Conservation (phyloP, 2,329 filamentous ascomycete species). For the Stylonectria norvegica region DNA sequence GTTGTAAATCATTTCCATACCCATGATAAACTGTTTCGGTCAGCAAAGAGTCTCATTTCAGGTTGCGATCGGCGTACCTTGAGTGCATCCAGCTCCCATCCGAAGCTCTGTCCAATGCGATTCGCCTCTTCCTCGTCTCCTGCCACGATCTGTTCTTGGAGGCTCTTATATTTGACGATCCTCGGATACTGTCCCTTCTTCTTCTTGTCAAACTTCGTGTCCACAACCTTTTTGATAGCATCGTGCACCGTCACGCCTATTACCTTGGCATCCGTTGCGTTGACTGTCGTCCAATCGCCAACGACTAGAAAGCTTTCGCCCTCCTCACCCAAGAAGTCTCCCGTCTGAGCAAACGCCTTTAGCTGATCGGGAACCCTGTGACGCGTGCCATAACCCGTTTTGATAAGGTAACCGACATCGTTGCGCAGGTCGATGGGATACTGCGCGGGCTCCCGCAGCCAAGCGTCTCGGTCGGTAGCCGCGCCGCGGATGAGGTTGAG, state of each 20-base stretch:
- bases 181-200: slow-evolving; percentile 31
- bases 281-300: slow-evolving; percentile 46
- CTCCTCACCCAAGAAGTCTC: slow-evolving; percentile 34
- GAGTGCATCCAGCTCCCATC: slow-evolving; percentile 50
- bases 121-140: slow-evolving; percentile 38
- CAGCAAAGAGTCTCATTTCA: slow-evolving; percentile 5
- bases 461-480: slow-evolving; percentile 36
- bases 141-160: slow-evolving; percentile 37
- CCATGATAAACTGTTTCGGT: slow-evolving; percentile 48
- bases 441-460: slow-evolving; percentile 36
- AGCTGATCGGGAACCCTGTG: slow-evolving; percentile 46
- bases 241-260: slow-evolving; percentile 39
- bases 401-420: slow-evolving; percentile 51
- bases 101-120: slow-evolving; percentile 37
- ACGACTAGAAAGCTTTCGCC: slow-evolving; percentile 46
- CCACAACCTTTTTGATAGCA: slow-evolving; percentile 37
- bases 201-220: slow-evolving; percentile 29
- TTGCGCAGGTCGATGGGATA: slow-evolving; percentile 42
- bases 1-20: slow-evolving; percentile 50
- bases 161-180: slow-evolving; percentile 38
- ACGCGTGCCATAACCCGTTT: slow-evolving; percentile 55
- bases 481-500: slow-evolving; percentile 29
- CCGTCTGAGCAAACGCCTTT: slow-evolving; percentile 37
- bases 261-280: slow-evolving; percentile 29
- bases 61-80: slow-evolving; percentile 36